Evolutionary conservation across 1,139 yeast species (phyloP).

Genomic region (Zygoascus hellenicus): DNA sequence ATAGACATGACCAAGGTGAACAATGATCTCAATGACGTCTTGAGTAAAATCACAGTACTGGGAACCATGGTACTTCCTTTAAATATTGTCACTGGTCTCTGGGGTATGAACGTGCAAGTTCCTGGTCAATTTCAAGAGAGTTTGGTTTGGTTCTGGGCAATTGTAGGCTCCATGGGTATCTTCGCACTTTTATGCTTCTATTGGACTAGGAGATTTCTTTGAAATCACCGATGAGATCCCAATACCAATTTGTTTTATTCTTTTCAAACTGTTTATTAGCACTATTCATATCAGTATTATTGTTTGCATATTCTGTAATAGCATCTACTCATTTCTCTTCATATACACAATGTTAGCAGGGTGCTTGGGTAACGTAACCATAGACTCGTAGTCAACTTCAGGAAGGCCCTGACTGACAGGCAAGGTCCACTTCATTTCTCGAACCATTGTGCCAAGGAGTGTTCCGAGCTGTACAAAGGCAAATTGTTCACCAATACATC

Average conservation of each 20-base stretch:
- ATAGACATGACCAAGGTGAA: slow-evolving; percentile 97
- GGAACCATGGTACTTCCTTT: slow-evolving; percentile 95
- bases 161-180: slow-evolving; percentile 26
- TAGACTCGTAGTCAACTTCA: slow-evolving; percentile 74
- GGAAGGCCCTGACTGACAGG: slow-evolving; percentile 59
- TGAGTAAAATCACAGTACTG: slow-evolving; percentile 85
- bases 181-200: slow-evolving; percentile 34
- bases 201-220: slow-evolving; percentile 2
- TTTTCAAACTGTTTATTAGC: not conserved
- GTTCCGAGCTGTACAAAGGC: slow-evolving; percentile 94
- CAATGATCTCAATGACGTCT: slow-evolving; percentile 92
- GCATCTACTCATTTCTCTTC: slow-evolving; percentile 20
- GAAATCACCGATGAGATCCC: not conserved
- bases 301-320: not conserved
- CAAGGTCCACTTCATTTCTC: slow-evolving; percentile 71
- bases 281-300: not conserved
- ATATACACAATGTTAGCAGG: slow-evolving; percentile 80
- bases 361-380: slow-evolving; percentile 84
- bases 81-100: slow-evolving; percentile 89
- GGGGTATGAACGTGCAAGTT: slow-evolving; percentile 98
- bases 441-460: slow-evolving; percentile 67
- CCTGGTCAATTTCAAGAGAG: slow-evolving; percentile 73
- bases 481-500: slow-evolving; percentile 98
- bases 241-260: not conserved
- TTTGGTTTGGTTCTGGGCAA: slow-evolving; percentile 69